Conservation (phyloP, 2,329 filamentous ascomycete species). For the Juglanconis juglandina region DNA sequence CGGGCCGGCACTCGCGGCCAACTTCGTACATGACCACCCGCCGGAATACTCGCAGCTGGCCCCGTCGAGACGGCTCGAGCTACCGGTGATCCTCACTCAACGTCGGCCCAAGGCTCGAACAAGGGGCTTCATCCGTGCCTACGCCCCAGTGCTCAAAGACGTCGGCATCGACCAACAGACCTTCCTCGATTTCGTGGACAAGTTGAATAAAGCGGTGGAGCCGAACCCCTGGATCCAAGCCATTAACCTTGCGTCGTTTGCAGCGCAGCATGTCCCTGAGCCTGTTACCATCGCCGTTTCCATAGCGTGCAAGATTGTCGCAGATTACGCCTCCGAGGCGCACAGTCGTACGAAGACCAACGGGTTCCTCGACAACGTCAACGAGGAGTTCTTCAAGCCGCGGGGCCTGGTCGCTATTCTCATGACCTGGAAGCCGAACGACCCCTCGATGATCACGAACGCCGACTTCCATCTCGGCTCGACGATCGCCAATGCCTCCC, state of each 20-base stretch:
- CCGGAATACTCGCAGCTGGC: neutral
- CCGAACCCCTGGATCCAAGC: slow-evolving; percentile 34
- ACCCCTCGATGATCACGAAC: slow-evolving; percentile 23
- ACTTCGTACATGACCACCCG: slow-evolving; percentile 11
- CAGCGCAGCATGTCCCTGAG: slow-evolving; percentile 35
- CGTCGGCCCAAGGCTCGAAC: slow-evolving; percentile 44
- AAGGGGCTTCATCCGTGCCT: slow-evolving; percentile 51
- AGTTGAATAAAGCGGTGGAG: slow-evolving; percentile 39
- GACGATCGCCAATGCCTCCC: slow-evolving; percentile 30
- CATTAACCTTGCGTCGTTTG: slow-evolving; percentile 38
- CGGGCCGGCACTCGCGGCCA: neutral
- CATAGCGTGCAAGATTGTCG: slow-evolving; percentile 39
- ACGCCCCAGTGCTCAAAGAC: slow-evolving; percentile 45
- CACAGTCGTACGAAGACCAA: slow-evolving; percentile 43
- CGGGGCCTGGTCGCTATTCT: slow-evolving; percentile 49
- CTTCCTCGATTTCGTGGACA: slow-evolving; percentile 47
- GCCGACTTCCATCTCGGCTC: slow-evolving; percentile 32
- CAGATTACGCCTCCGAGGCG: slow-evolving; percentile 38
- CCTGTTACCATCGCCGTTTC: slow-evolving; percentile 40
- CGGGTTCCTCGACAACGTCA: slow-evolving; percentile 52
- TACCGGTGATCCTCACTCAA: slow-evolving; percentile 50
- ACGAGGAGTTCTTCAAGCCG: slow-evolving; percentile 54
- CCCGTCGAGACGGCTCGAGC: slow-evolving; percentile 26
- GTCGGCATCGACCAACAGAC: slow-evolving; percentile 44
- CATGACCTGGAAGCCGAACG: slow-evolving; percentile 48